Conservation (phyloP, 352 stramenopile genomes). For the Pythium oligandrum region DNA sequence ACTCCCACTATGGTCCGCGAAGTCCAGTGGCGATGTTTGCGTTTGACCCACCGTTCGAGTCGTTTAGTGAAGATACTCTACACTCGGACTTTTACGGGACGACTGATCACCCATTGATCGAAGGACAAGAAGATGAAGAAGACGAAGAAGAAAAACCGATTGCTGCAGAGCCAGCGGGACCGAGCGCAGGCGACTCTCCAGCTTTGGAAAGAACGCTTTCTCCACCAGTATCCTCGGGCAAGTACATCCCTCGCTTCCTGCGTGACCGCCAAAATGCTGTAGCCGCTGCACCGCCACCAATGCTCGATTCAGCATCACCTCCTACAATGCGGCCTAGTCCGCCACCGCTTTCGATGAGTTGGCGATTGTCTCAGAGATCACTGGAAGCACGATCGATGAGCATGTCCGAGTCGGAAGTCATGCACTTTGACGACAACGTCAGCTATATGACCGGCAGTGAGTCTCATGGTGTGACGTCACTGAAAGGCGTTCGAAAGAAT, state of each 20-base stretch:
- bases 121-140: constrained; percentile 23
- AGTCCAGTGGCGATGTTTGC: constrained; percentile 62
- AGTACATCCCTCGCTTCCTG: constrained; percentile 71
- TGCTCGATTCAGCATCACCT: constrained; percentile 23
- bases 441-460: constrained; percentile 70
- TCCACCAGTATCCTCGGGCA: constrained; percentile 48
- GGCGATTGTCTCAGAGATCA: constrained; percentile 45
- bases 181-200: constrained; percentile 17
- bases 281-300: constrained; percentile 27
- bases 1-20: constrained; percentile 49
- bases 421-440: constrained; percentile 55
- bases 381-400: constrained; percentile 43
- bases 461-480: constrained; percentile 69
- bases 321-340: constrained; percentile 24
- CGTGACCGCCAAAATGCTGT: constrained; percentile 55
- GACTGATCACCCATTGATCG: constrained; percentile 18
- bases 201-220: constrained; percentile 49
- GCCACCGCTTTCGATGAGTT: constrained; percentile 22
- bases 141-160: constrained; percentile 14
- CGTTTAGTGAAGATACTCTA: constrained; percentile 23
- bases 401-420: constrained; percentile 49
- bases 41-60: constrained; percentile 67
- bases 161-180: neutral
- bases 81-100: constrained; percentile 11
- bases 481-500: constrained; percentile 66